These are phyloP conservation scores for Populus simonii DNA, from an alignment of 345 rosid species.

Conservation along the genomic window DNA sequence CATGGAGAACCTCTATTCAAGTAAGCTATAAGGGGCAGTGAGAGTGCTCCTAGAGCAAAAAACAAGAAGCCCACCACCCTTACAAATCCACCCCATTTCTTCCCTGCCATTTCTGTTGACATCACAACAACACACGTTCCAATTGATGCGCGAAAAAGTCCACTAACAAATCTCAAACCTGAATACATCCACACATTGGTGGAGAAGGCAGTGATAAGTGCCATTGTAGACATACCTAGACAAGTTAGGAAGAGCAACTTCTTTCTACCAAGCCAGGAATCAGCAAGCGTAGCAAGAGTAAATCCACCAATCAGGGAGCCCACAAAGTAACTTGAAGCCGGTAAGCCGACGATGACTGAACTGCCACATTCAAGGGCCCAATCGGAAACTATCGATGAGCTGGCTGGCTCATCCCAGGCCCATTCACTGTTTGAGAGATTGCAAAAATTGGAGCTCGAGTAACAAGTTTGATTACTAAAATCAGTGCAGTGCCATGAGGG, in stretches of 20 bases:
- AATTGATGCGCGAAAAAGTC: slow-evolving; percentile 31
- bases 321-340: slow-evolving; percentile 24
- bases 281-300: slow-evolving; percentile 28
- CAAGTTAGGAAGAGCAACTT: slow-evolving; percentile 30
- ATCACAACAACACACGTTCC: slow-evolving; percentile 36
- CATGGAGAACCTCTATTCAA: slow-evolving; percentile 28
- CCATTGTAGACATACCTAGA: slow-evolving; percentile 30
- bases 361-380: slow-evolving; percentile 23
- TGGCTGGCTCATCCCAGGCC: slow-evolving; percentile 15
- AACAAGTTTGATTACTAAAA: not conserved
- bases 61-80: slow-evolving; percentile 43
- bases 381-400: slow-evolving; percentile 18
- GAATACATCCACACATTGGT: slow-evolving; percentile 38
- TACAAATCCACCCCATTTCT: slow-evolving; percentile 42
- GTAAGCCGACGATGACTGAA: slow-evolving; percentile 14
- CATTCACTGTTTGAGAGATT: not conserved
- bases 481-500: slow-evolving; percentile 24
- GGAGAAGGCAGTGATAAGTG: slow-evolving; percentile 30
- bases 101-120: slow-evolving; percentile 41
- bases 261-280: slow-evolving; percentile 40
- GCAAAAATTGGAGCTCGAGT: slow-evolving; percentile 4
- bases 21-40: slow-evolving; percentile 47
- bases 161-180: slow-evolving; percentile 28
- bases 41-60: slow-evolving; percentile 47
- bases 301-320: slow-evolving; percentile 38